Base-by-base conservation (phyloP, 2,329 filamentous ascomycete species). In the Colletotrichum caudatum region DNA sequence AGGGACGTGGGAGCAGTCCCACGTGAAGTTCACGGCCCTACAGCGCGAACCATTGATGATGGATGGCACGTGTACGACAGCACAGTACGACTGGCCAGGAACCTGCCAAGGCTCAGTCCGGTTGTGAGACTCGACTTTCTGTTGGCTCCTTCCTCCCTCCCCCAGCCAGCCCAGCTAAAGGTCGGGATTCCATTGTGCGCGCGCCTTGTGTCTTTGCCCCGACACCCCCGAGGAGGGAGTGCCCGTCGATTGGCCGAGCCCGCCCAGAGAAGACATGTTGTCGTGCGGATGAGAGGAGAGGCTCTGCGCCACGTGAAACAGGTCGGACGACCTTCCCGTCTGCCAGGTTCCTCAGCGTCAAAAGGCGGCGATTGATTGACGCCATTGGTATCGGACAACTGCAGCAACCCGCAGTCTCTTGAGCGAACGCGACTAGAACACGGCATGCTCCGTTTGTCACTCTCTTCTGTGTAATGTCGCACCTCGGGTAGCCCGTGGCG, bases 341-440 rank as follows among this genome's bases (percentile, higher is more conserved):
- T 8, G 44, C 20, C 44, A 48, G 35, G 66, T 54, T 69, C 46
- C 61, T 26, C 44, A 56, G 37, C 66, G 64, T 54, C 61, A 63
- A 29, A 65, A 23, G 56, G 29, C 29, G 29, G 29, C 29, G 29
- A 29, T 29, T 59, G 48, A 41, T 26, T 23, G n/a, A 51, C 29
- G 35, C 53, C 48, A 29, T 39, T 56, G 50, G 46, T 48, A 16
- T 46, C 58, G 58, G 65, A 67, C 53, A 56, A 20, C 58, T 63
- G 65, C 50, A 8, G 48, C 57, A n/a, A 48, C 56, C 64, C 29
- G 58, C 20, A 29, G 29, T 26, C 44, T 16, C 37, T 16, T 26
- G 37, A 26, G 53, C 41, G 6, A 46, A 46, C 60, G 44, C 16
- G 20, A 20, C 4, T 16, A 26, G 11, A 12, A 29, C 48, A 29